Conservation (phyloP, 495 filamentous ascomycete species). For the Aspergillus avenaceus region DNA sequence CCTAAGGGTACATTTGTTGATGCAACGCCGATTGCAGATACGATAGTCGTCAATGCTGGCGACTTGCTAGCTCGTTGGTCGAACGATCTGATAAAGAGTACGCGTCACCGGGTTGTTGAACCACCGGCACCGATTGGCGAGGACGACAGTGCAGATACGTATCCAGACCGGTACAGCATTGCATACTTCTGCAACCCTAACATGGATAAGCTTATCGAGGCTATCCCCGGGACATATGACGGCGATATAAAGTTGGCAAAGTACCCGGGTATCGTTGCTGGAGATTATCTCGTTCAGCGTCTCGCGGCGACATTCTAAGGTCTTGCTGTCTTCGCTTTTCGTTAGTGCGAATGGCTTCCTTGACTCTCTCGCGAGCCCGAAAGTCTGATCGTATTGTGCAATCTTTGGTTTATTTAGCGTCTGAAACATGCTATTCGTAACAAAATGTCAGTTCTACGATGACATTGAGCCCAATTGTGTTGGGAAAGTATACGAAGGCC, state of each 20-base stretch:
- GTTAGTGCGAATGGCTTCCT: background rate
- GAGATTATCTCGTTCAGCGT: conserved; percentile 79
- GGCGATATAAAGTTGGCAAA: conserved; percentile 57
- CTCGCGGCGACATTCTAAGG: conserved; percentile 58
- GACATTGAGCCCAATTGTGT: too few relatives aligned
- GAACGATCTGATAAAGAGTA: conserved; percentile 85
- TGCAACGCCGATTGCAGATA: conserved; percentile 75
- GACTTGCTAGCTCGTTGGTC: conserved; percentile 87
- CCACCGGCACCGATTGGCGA: conserved; percentile 47
- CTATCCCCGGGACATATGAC: conserved; percentile 79
- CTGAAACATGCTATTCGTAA: too few relatives aligned
- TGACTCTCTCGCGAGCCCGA: too few relatives aligned
- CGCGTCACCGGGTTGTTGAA: conserved; percentile 85
- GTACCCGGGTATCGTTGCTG: conserved; percentile 72
- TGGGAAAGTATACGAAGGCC: too few relatives aligned
- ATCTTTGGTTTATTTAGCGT: too few relatives aligned
- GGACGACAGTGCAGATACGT: conserved; percentile 23
- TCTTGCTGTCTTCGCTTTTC: background rate
- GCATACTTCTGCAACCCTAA: conserved; percentile 93
- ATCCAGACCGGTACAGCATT: conserved; percentile 48
- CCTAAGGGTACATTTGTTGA: conserved; percentile 77
- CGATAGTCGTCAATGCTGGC: conserved; percentile 88
- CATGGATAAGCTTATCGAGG: conserved; percentile 72
- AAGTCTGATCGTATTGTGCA: too few relatives aligned
- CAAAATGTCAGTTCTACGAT: too few relatives aligned